These are phyloP conservation scores for Backusella parvicylindrica DNA, from an alignment of 192 early-diverging fungal species.

Conservation along the genomic window DNA sequence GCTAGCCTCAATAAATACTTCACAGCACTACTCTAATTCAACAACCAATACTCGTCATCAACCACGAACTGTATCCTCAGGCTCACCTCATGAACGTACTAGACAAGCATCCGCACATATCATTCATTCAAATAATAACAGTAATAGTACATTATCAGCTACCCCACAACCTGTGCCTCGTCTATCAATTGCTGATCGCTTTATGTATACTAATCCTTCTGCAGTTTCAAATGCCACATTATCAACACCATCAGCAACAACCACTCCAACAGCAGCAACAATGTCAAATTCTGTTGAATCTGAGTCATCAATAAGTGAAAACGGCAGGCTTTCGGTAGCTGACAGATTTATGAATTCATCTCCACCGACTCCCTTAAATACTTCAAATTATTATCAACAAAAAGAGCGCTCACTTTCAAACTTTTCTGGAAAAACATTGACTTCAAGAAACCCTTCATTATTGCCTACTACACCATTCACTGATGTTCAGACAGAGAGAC, in stretches of 20 bases:
- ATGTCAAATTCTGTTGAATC: background rate
- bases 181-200: conserved; percentile 27
- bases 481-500: background rate
- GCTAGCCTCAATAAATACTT: background rate
- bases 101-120: background rate
- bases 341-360: conserved; percentile 19
- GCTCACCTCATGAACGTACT: background rate
- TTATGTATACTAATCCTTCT: conserved; percentile 10
- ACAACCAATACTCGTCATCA: background rate
- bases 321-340: conserved; percentile 15
- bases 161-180: conserved; percentile 6
- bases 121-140: background rate
- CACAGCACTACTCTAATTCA: background rate
- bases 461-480: background rate
- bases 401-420: conserved; percentile 12
- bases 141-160: background rate
- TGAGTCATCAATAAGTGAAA: background rate
- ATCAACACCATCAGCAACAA: background rate
- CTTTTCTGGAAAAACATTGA: conserved; percentile 13
- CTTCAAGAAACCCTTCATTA: background rate
- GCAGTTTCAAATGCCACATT: background rate
- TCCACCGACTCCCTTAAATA: background rate
- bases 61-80: background rate
- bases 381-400: background rate
- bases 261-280: background rate